phyloP scores from a whole-genome alignment of 306 rosid genomes.

The Cicer judaicum region DNA sequence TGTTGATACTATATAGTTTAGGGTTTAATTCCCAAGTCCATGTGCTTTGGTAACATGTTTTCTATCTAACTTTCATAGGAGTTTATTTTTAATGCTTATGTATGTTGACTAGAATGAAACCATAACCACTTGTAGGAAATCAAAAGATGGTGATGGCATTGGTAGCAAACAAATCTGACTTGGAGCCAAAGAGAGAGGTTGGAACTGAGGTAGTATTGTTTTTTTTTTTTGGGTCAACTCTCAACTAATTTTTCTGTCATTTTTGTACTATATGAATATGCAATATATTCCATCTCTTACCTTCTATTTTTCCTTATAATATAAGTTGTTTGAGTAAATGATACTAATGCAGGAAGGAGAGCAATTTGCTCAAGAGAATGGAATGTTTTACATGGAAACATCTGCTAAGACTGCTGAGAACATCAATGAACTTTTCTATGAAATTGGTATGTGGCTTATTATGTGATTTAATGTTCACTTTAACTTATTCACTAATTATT shows the following conservation, averaged over 20 bases:
- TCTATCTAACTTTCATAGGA: conserved; percentile 10
- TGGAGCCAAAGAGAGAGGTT: conserved; percentile 74
- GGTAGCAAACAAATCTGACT: conserved; percentile 78
- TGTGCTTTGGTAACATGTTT: neutral
- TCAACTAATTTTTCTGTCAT: no score
- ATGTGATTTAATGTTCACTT: neutral
- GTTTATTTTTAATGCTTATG: neutral
- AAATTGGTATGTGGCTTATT: conserved; percentile 60
- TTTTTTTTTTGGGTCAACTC: neutral
- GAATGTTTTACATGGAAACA: conserved; percentile 85
- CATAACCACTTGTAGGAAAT: conserved; percentile 56
- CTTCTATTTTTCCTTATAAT: neutral
- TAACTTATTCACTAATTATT: neutral
- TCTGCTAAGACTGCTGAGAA: conserved; percentile 84
- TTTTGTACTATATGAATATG: no score
- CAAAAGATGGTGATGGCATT: conserved; percentile 75
- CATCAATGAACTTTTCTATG: conserved; percentile 78
- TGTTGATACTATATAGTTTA: neutral
- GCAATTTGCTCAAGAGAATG: conserved; percentile 76
- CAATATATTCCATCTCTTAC: neutral
- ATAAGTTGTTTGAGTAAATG: conserved; percentile 26
- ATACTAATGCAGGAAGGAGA: conserved; percentile 67
- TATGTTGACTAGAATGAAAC: neutral
- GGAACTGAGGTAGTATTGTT: conserved; percentile 60
- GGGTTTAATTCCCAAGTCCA: neutral